Evolutionary conservation across 1,139 yeast species (phyloP).

Genomic region (Lodderomyces metapsilosis): DNA sequence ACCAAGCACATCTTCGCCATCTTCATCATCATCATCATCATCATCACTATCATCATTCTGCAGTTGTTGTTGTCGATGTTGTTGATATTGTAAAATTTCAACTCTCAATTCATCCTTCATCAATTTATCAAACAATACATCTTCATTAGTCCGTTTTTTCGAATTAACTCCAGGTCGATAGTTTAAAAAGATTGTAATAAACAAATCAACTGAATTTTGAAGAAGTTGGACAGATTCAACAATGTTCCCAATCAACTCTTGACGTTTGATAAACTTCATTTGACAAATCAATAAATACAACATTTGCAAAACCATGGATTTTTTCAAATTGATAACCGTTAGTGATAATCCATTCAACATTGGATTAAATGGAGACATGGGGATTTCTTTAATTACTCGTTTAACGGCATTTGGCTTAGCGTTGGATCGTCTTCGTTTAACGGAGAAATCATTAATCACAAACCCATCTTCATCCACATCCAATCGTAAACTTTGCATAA

Average conservation of each 20-base stretch:
- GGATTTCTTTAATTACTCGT: constrained; percentile 27
- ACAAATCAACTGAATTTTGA: constrained; percentile 33
- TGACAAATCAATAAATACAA: constrained; percentile 42
- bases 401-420: constrained; percentile 13
- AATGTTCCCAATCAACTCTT: constrained; percentile 17
- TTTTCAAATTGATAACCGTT: constrained; percentile 46
- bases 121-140: constrained; percentile 37
- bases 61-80: constrained; percentile 15
- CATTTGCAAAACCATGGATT: constrained; percentile 46
- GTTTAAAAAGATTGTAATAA: constrained; percentile 40
- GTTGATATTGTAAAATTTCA: constrained; percentile 36
- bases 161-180: constrained; percentile 22
- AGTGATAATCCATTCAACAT: constrained; percentile 47
- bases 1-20: constrained; percentile 8
- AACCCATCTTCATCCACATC: constrained; percentile 49
- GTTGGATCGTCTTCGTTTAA: constrained; percentile 31
- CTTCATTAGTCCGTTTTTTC: constrained; percentile 31
- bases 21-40: constrained; percentile 11
- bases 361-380: constrained; percentile 41
- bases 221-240: constrained; percentile 27
- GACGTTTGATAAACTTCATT: constrained; percentile 32
- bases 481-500: constrained; percentile 32
- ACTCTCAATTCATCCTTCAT: constrained; percentile 42
- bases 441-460: constrained; percentile 47
- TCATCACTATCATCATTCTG: constrained; percentile 20